Conservation (phyloP, 2,329 filamentous ascomycete genomes). For the Xylaria sp. region DNA sequence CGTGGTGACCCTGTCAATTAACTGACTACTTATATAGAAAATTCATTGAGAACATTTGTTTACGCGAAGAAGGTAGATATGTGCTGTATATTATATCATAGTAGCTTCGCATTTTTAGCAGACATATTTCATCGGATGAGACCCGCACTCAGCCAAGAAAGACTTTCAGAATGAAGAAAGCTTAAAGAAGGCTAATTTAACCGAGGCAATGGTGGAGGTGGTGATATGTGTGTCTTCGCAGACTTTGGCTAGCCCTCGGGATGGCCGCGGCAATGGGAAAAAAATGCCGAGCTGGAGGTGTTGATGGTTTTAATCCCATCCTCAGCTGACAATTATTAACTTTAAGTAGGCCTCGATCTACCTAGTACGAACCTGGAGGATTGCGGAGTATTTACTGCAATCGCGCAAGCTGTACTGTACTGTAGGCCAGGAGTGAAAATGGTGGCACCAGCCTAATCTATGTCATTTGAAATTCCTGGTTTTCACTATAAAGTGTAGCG, state of each 20-base stretch:
- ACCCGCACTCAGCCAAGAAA: background rate
- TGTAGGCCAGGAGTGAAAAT: background rate
- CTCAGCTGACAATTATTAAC: conserved; percentile 1
- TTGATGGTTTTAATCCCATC: background rate
- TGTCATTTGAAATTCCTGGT: conserved; percentile 31
- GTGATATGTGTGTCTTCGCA: background rate
- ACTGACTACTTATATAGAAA: background rate
- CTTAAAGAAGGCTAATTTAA: background rate
- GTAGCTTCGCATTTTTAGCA: background rate
- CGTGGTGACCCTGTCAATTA: conserved; percentile 28
- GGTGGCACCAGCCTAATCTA: conserved; percentile 2
- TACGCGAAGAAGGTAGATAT: too few species aligned
- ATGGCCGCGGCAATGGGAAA: conserved; percentile 12
- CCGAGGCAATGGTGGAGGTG: background rate
- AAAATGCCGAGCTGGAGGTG: background rate
- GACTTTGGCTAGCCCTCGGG: conserved; percentile 8
- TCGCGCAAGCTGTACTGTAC: background rate
- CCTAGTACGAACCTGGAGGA: background rate
- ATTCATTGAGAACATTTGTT: background rate
- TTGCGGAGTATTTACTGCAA: conserved; percentile 7
- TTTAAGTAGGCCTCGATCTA: background rate
- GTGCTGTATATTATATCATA: background rate
- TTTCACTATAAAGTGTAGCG: conserved; percentile 7
- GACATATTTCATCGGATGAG: conserved; percentile 13
- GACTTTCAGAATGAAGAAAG: background rate